Evolutionary conservation across 345 rosid species (phyloP).

Genomic region (Passiflora organensis): DNA sequence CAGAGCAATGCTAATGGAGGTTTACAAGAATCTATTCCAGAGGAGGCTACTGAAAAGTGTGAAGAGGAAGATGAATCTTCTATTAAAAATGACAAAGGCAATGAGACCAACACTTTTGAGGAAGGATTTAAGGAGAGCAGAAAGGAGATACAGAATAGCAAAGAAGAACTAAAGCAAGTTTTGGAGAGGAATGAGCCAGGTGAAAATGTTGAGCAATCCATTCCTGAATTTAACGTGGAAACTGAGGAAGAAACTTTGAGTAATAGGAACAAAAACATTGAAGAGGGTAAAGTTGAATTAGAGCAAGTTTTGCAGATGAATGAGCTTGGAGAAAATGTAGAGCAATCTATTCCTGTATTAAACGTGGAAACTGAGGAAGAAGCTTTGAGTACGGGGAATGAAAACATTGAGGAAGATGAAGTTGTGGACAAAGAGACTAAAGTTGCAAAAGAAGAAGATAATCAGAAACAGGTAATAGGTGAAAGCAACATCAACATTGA

Average conservation of each 20-base stretch:
- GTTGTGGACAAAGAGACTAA: no score
- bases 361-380: no score
- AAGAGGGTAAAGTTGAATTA: slow-evolving; percentile 1
- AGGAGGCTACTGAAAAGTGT: not conserved
- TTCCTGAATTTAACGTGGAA: not conserved
- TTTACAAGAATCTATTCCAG: slow-evolving; percentile 6
- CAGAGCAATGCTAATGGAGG: not conserved
- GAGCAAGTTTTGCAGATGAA: not conserved
- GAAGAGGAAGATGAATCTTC: not conserved
- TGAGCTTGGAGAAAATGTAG: no score
- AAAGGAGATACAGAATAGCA: slow-evolving; percentile 5
- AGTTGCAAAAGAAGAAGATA: no score
- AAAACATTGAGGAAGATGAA: no score
- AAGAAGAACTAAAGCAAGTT: slow-evolving; percentile 3
- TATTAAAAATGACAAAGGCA: slow-evolving; percentile 1
- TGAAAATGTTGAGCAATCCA: slow-evolving; percentile 7
- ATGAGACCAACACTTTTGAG: not conserved
- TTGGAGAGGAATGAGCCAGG: not conserved
- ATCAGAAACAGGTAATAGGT: no score
- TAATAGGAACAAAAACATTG: not conserved
- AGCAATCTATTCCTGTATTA: no score
- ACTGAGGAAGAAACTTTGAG: not conserved
- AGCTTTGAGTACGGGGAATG: no score
- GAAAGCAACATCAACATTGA: no score
- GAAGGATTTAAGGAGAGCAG: not conserved